Base-by-base conservation (phyloP, 768 basidiomycete species). In the Lactifluus piperatus region DNA sequence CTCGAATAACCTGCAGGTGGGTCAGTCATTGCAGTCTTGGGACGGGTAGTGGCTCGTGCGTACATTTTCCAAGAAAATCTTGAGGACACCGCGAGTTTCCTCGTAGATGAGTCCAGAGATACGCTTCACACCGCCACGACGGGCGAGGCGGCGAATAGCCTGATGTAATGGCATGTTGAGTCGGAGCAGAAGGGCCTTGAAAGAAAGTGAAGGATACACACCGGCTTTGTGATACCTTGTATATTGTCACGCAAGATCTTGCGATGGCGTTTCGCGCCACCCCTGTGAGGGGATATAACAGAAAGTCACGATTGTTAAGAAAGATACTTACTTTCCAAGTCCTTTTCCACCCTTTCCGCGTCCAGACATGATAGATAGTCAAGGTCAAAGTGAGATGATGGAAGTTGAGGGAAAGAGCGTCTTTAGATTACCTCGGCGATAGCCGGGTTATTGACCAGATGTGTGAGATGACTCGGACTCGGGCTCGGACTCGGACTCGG, bases 121-220 rank as follows among this genome's bases (percentile, higher is more conserved):
- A 77, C 77, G 78, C 78, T 84, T 84, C 71, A 84, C 82, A 78
- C 82, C 82, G 67, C 82, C 80, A 75, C 81, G 77, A 67, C 81
- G 79, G 52, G 81, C 81, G 57, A 83, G 77, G 76, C 81, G 79
- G 64, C 77, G 74, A 69, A 78, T 78, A 27, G 77, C 76, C 62
- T 52, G 27, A 13, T 20, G 20, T 5, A 8, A 10, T 71, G 48
- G 75, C 24, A 39, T 29, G 41, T 52, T 8, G 34, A 45, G 20
- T 54, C n/a, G 50, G 20, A 22, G 24, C 10, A 24, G 43, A 13
- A 24, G 10, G 43, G n/a, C n/a, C n/a, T n/a, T 2, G 22, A 2
- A 51, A 32, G 60, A 69, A 18, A 9, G 53, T 4, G 13, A 26
- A 6, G 29, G 39, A 20, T n/a, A 4, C 53, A 51, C 32, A 73